phyloP scores from a whole-genome alignment of 352 stramenopile genomes.

The Aphanomyces invadans region DNA sequence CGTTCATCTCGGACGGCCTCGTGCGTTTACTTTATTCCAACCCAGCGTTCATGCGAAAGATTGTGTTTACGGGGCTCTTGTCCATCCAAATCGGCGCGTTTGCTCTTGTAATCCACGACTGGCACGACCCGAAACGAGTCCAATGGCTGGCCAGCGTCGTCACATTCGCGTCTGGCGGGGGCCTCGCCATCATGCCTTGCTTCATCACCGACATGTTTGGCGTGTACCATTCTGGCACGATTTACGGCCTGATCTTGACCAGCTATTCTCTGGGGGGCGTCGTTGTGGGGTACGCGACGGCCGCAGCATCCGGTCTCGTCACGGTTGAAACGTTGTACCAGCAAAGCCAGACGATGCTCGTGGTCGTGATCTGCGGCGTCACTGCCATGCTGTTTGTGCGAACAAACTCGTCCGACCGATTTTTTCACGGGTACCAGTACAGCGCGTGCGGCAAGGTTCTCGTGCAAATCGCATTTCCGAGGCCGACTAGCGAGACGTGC shows the following conservation, averaged over 20 bases:
- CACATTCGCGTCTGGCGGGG: conserved; percentile 1
- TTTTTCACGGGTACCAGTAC: conserved; percentile 10
- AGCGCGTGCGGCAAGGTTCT: neutral
- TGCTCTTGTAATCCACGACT: neutral
- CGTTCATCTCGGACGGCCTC: conserved; percentile 10
- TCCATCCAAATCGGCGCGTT: neutral
- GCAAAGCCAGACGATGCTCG: neutral
- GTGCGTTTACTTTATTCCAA: conserved; percentile 23
- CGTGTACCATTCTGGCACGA: neutral
- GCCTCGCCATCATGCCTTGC: neutral
- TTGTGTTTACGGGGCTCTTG: neutral
- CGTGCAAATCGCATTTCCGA: conserved; percentile 3
- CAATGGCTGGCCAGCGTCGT: neutral
- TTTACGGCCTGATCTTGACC: conserved; percentile 19
- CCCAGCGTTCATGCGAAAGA: conserved; percentile 17
- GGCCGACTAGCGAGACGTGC: neutral
- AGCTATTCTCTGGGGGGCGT: conserved; percentile 6
- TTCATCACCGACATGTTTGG: conserved; percentile 7
- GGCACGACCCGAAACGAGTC: neutral
- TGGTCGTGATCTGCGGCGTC: neutral
- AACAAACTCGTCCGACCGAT: conserved; percentile 4
- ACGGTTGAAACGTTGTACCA: neutral
- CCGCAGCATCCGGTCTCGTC: neutral
- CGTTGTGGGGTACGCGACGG: neutral
- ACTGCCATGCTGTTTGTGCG: conserved; percentile 4